Percentiles rank a stretch among this genome's conserved stretches.
Conservation (phyloP, 2,329 filamentous ascomycete genomes). For the Scleromitrula shiraiana region DNA sequence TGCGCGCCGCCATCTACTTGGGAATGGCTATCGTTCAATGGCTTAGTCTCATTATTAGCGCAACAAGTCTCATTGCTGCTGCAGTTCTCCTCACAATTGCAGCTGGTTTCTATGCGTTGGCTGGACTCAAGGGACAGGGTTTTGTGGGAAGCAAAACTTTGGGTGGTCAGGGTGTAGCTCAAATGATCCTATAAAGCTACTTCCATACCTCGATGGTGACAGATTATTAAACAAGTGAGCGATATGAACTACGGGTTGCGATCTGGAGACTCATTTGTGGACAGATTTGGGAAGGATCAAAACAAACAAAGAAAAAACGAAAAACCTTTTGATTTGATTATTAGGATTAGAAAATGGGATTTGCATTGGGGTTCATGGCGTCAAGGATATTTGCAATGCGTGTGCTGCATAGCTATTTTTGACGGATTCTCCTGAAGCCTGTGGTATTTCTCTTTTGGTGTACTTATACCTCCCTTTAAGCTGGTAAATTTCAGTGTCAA, state of each 20-base stretch:
- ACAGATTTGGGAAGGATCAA: too few relatives aligned
- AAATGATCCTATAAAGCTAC: constrained; percentile 90
- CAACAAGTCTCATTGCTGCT: constrained; percentile 74
- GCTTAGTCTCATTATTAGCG: constrained; percentile 59
- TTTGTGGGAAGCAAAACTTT: constrained; percentile 94
- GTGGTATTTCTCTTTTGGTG: neutral
- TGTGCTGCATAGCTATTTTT: neutral
- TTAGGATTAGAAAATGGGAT: neutral
- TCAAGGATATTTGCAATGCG: neutral
- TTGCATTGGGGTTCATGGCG: neutral
- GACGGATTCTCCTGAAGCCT: neutral
- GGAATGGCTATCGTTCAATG: constrained; percentile 79
- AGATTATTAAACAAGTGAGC: too few relatives aligned
- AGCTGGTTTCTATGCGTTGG: constrained; percentile 70
- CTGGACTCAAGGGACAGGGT: constrained; percentile 72
- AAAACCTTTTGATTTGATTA: neutral
- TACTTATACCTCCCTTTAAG: neutral
- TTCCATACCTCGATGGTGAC: too few relatives aligned
- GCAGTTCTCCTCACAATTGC: constrained; percentile 75
- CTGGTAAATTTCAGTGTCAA: neutral
- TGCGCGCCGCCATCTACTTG: constrained; percentile 81
- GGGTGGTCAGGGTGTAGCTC: constrained; percentile 84
- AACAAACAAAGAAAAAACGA: neutral
- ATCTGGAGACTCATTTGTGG: too few relatives aligned
- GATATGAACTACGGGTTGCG: too few relatives aligned